Percentiles rank a stretch among this genome's conserved stretches.
These are phyloP conservation scores for Otatea glauca DNA, from an alignment of 176 grass and related monocot species.

Conservation along the genomic window DNA sequence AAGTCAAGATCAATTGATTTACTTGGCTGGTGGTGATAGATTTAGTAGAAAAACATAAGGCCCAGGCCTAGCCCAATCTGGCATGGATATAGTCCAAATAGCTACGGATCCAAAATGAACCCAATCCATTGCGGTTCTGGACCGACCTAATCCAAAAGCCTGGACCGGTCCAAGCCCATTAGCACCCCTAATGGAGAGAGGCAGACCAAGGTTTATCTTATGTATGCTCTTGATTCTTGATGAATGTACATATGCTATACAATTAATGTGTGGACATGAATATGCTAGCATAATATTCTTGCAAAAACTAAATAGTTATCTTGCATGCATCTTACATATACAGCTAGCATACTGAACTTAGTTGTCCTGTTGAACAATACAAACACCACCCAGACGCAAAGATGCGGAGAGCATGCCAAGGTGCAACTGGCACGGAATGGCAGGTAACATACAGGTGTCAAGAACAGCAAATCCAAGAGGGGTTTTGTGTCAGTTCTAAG, in stretches of 20 bases:
- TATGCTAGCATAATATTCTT: background rate
- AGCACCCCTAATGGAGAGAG: too few species aligned
- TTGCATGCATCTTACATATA: background rate
- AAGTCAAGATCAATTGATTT: too few species aligned
- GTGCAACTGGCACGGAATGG: background rate
- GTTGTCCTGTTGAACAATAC: background rate
- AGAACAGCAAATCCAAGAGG: background rate
- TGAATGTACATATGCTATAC: slow-evolving; percentile 6
- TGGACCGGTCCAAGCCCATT: too few species aligned
- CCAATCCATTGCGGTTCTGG: too few species aligned
- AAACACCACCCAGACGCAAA: slow-evolving; percentile 9
- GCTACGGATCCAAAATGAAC: too few species aligned
- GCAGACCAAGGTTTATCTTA: slow-evolving; percentile 1
- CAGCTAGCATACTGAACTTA: background rate
- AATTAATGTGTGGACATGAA: slow-evolving; percentile 2
- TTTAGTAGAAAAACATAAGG: too few species aligned
- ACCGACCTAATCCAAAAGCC: too few species aligned
- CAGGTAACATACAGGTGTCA: background rate
- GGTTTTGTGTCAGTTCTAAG: background rate
- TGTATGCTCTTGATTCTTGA: background rate
- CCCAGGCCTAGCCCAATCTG: too few species aligned
- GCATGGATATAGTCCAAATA: too few species aligned
- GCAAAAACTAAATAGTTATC: slow-evolving; percentile 6
- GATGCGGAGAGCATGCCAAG: background rate
- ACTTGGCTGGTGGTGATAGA: too few species aligned